Percentiles rank a stretch among this genome's conserved stretches.
Conservation (phyloP, 192 early-diverging fungal genomes). For the Martensiomyces pterosporus region DNA sequence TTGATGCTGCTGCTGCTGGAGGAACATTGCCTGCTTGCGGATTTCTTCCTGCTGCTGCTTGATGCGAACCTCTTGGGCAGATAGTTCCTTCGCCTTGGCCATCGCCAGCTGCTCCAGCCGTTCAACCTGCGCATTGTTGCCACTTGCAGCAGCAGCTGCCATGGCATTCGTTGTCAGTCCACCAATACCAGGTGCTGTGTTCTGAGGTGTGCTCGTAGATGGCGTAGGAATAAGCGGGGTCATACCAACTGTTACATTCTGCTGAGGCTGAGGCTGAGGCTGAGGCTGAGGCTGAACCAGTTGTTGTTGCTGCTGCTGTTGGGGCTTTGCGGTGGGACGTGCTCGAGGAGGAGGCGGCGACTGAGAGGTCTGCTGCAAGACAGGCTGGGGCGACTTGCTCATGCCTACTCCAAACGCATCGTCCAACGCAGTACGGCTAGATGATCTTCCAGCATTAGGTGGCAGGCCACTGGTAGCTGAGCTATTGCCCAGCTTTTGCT, state of each 20-base stretch:
- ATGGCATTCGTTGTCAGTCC: conserved; percentile 36
- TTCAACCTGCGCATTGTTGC: conserved; percentile 42
- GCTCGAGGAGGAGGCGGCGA: conserved; percentile 22
- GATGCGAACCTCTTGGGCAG: conserved; percentile 34
- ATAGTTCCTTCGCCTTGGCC: conserved; percentile 43
- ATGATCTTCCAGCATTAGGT: conserved; percentile 1
- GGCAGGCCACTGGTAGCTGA: conserved; percentile 2
- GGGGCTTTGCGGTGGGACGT: conserved; percentile 15
- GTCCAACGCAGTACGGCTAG: conserved; percentile 22
- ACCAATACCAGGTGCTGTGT: conserved; percentile 4
- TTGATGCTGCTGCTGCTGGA: conserved; percentile 48
- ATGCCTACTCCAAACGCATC: conserved; percentile 18
- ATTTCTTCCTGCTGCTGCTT: conserved; percentile 46
- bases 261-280: conserved; percentile 10
- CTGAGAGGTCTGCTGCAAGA: conserved; percentile 6
- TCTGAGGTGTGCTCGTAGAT: neutral
- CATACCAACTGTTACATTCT: neutral
- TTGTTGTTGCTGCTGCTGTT: conserved; percentile 6
- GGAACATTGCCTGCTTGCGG: conserved; percentile 39
- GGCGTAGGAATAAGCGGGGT: neutral
- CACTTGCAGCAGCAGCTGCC: conserved; percentile 42
- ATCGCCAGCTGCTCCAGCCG: conserved; percentile 35
- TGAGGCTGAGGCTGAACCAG: neutral
- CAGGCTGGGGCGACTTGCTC: conserved; percentile 1
- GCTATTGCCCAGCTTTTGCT: conserved; percentile 26